Evolutionary conservation across 345 rosid genomes (phyloP).

Genomic region (Hibiscus syriacus): DNA sequence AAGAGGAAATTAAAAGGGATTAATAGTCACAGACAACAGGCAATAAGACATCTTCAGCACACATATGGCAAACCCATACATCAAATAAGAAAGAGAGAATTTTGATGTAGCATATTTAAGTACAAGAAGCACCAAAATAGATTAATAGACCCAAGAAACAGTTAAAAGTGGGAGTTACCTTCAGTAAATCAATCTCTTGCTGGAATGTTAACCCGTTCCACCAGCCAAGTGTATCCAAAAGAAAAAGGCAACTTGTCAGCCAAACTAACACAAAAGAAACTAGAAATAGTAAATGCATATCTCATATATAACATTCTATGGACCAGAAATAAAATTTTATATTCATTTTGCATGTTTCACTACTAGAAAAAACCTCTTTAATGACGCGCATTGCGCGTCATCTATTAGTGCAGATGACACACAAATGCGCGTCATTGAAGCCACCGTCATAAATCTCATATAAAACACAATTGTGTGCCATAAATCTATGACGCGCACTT

Average conservation of each 20-base stretch:
- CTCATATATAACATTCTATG: neutral
- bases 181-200: slow-evolving; percentile 98
- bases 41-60: too few relatives aligned
- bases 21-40: neutral
- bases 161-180: slow-evolving; percentile 41
- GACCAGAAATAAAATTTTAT: too few relatives aligned
- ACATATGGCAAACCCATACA: too few relatives aligned
- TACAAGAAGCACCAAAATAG: neutral
- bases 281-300: neutral
- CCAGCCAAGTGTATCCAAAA: slow-evolving; percentile 20
- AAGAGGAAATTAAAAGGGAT: neutral
- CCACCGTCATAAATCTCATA: too few relatives aligned
- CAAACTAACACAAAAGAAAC: slow-evolving; percentile 12
- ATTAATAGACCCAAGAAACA: neutral
- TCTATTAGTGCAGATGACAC: too few relatives aligned
- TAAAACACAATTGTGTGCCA: too few relatives aligned
- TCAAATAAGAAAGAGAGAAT: neutral
- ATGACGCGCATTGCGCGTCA: too few relatives aligned
- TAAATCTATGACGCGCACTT: too few relatives aligned
- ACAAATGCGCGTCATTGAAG: too few relatives aligned
- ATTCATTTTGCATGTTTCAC: neutral
- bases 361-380: too few relatives aligned
- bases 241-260: slow-evolving; percentile 33
- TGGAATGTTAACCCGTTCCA: slow-evolving; percentile 33
- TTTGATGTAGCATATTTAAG: neutral